These are phyloP conservation scores for Hypoxylon trugodes DNA, from an alignment of 495 filamentous ascomycete species.

Conservation along the genomic window DNA sequence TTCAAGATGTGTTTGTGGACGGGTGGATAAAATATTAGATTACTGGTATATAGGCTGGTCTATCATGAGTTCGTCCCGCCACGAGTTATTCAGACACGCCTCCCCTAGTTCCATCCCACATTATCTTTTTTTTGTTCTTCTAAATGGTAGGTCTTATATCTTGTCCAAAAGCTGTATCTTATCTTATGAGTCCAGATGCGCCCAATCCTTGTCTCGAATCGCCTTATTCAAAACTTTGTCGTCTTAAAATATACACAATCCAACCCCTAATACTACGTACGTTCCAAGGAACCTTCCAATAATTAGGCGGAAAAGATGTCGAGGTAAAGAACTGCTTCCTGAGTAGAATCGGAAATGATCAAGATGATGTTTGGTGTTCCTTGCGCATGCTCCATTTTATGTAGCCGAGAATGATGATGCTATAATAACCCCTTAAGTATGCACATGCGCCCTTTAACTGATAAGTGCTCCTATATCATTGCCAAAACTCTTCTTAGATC, in stretches of 20 bases:
- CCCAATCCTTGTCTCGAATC: slow-evolving; percentile 12
- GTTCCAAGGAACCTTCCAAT: neutral
- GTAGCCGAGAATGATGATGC: slow-evolving; percentile 36
- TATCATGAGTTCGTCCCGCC: slow-evolving; percentile 39
- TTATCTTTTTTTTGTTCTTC: slow-evolving; percentile 25
- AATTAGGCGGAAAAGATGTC: slow-evolving; percentile 11
- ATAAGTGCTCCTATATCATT: slow-evolving; percentile 53
- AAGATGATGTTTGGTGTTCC: slow-evolving; percentile 4
- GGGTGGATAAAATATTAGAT: slow-evolving; percentile 39
- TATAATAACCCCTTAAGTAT: slow-evolving; percentile 33
- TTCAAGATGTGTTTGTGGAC: too few relatives aligned
- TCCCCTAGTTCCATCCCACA: slow-evolving; percentile 11
- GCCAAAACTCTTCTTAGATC: slow-evolving; percentile 65
- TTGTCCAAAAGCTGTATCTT: slow-evolving; percentile 24
- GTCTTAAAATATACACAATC: slow-evolving; percentile 42
- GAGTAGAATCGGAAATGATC: neutral
- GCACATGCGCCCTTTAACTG: slow-evolving; percentile 41
- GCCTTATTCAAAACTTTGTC: slow-evolving; percentile 6
- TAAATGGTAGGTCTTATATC: slow-evolving; percentile 37
- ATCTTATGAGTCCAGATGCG: slow-evolving; percentile 27
- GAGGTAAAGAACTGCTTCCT: slow-evolving; percentile 4
- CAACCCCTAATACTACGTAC: slow-evolving; percentile 15
- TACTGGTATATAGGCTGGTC: slow-evolving; percentile 39
- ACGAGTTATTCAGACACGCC: slow-evolving; percentile 29
- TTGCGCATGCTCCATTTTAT: slow-evolving; percentile 31